phyloP scores from a whole-genome alignment of 306 rosid species.

The Corylus avellana region DNA sequence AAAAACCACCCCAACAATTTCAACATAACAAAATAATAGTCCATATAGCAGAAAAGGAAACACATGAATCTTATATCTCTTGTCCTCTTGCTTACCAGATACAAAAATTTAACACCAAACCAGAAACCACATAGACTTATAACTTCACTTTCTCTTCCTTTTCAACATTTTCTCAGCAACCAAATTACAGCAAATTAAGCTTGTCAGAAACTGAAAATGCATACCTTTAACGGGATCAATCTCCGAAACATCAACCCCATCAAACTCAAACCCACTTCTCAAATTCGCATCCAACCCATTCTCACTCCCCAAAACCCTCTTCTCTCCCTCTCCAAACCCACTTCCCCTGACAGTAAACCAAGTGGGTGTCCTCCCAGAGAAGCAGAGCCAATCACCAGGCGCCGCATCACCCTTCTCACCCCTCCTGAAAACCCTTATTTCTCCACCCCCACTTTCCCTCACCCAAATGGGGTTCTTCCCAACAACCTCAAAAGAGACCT shows the following conservation, averaged over 20 bases:
- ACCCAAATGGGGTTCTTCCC: constrained; percentile 90
- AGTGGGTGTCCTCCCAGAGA: constrained; percentile 50
- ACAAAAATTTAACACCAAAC: background rate
- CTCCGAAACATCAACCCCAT: constrained; percentile 49
- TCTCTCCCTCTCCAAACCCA: constrained; percentile 21
- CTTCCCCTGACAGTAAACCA: constrained; percentile 56
- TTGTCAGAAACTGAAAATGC: background rate
- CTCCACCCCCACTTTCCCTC: constrained; percentile 24
- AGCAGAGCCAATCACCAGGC: constrained; percentile 67
- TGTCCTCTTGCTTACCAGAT: background rate
- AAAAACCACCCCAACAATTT: background rate
- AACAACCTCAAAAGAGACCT: constrained; percentile 66
- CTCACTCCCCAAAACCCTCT: constrained; percentile 17
- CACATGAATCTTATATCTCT: background rate
- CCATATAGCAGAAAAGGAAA: background rate
- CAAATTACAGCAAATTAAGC: background rate
- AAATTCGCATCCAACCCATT: constrained; percentile 28
- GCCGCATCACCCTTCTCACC: constrained; percentile 60
- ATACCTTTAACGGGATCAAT: constrained; percentile 79
- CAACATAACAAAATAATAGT: background rate
- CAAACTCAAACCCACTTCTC: constrained; percentile 30
- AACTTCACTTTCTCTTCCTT: background rate
- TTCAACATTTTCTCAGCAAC: background rate
- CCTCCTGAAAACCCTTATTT: constrained; percentile 46
- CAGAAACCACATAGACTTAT: background rate